Percentiles rank a stretch among this genome's conserved stretches.
Conservation (phyloP, 75 land plant species). For the Cryptomeria japonica region DNA sequence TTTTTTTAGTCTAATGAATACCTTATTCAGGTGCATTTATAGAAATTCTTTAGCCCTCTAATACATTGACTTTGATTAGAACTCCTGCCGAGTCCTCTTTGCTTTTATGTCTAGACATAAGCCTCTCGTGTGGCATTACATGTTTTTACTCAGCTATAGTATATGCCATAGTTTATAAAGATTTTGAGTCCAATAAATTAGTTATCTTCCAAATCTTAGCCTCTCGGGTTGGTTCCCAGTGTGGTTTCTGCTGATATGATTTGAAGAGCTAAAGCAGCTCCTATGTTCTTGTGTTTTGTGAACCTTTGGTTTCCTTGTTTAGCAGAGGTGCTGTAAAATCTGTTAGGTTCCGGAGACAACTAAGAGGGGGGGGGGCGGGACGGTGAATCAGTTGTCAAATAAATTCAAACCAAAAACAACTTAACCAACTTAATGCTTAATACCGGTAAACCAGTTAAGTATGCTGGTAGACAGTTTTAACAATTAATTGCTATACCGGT, state of each 20-base stretch:
- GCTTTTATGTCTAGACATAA: neutral
- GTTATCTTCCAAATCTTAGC: neutral
- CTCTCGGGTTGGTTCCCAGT: neutral
- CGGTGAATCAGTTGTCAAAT: too few species aligned
- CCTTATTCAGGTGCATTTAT: neutral
- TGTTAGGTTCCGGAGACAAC: too few species aligned
- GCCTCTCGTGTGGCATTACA: neutral
- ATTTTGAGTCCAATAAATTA: neutral
- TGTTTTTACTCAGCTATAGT: neutral
- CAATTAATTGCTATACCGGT: too few species aligned
- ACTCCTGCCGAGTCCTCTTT: neutral
- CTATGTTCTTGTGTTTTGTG: neutral
- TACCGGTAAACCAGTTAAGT: too few species aligned
- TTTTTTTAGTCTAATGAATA: neutral
- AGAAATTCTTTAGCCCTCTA: neutral
- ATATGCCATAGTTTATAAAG: neutral
- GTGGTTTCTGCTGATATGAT: neutral
- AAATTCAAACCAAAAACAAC: too few species aligned
- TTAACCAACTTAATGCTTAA: too few species aligned
- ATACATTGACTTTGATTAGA: neutral
- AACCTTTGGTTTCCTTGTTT: neutral
- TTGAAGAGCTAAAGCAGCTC: neutral
- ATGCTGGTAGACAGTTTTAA: too few species aligned
- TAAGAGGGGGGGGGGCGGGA: too few species aligned
- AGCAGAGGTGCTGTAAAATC: neutral